Evolutionary conservation across 108 stramenopile species (phyloP), one percentile per base, ranked within the genome.

Genomic region (Stephanodiscus minutulus): DNA sequence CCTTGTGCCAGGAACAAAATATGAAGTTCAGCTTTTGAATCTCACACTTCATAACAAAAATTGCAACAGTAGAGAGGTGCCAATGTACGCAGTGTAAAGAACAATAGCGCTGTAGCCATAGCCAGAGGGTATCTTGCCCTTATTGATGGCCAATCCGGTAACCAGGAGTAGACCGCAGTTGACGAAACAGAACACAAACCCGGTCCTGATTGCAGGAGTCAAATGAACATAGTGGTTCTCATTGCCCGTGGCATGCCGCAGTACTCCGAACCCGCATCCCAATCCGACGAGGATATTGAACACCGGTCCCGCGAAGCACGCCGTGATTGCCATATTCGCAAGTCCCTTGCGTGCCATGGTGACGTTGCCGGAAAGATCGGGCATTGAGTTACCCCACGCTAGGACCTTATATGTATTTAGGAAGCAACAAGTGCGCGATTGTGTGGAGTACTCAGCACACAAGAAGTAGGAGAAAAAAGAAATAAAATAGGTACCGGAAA

Each of bases 361-460:
- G 0, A 89, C 66, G 55, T 94, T 91, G 13, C 91, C 83, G 27
- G 85, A 72, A 5, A 91, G 48, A 62, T 94, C 93, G 5, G 90
- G 90, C 50, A 85, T 67, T 3, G 82, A 83, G 68, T 92, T 92
- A 10, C 91, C 93, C 91, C 91, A 92, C 17, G 93, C 93, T 7
- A 94, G 80, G 6, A 92, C 58, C 39, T 39, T 39, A 7, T 0
- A 39, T 8, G 11, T 1, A 8, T n/a, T n/a, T n/a, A 39, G 1
- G 7, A 39, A 39, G 1, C 8, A 39, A 7, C 3, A 39, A 9
- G 11, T n/a, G n/a, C n/a, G n/a, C n/a, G 39, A 39, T 39, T 9
- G 39, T 39, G 39, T 39, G n/a, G 39, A 39, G 39, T 39, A 39
- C 39, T 39, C 39, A 11, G 8, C 39, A 4, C n/a, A 39, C 11